Base-by-base conservation (phyloP, 352 stramenopile species). In the Albugo candida region DNA sequence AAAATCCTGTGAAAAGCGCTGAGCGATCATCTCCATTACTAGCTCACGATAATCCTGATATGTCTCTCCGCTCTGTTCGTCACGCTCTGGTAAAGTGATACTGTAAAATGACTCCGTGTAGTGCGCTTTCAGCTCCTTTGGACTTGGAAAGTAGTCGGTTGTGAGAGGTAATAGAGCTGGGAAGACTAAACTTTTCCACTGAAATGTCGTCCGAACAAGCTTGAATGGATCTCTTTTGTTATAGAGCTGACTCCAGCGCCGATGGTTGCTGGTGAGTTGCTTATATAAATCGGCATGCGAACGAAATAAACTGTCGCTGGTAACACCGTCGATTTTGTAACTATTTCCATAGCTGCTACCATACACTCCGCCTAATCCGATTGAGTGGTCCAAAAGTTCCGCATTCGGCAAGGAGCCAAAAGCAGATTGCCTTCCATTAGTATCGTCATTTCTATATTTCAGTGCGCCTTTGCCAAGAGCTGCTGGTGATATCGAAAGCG, bases 171-270 rank as follows among this genome's bases (percentile, higher is more conserved):
- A 55, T 47, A 97, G 95, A 5, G 93, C 94, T 19, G 94, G 94
- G 14, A 92, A 91, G 20, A 78, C 94, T 5, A 98, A 58, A 31
- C 74, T 94, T 46, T 94, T 97, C 92, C 92, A 99, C 8, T 31
- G 24, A 8, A 31, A 31, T 31, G 24, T 31, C 24, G 58, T 97
- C 97, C n/a, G 93, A 88, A 2, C 92, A 88, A 19, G 91, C 58
- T 36, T 72, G 61, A n/a, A 67, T 54, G 24, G 24, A 31, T 31
- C 24, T 31, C 24, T 31, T 31, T 31, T 31, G 8, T 31, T 31
- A 31, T 98, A 98, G 12, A 98, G 78, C 56, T 98, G 93, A 42
- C 70, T 95, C 94, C 94, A 98, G 53, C 94, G 63, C 13, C 91
- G 67, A 31, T 91, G 71, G 65, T 98, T 97, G 17, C 54, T 79